Evolutionary conservation across 768 basidiomycete species (phyloP), one percentile per base, ranked within the genome.

Genomic region (Termitomyces titanicus): DNA sequence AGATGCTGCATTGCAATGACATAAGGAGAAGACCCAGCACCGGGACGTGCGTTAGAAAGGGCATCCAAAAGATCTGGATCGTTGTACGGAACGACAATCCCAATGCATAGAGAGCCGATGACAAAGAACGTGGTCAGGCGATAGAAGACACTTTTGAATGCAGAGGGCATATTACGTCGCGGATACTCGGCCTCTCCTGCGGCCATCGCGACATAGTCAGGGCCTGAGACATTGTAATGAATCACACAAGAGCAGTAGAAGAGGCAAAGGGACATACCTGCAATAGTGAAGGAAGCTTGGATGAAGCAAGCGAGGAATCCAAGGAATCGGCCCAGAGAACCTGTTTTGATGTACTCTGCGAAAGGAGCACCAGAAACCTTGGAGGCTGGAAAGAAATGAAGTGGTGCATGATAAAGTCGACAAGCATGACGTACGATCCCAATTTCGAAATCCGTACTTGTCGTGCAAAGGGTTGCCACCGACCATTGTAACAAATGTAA

Each of bases 71-170:
- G 74, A 44, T 74, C 63, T 1, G 77, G 72, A 63, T 92, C 86
- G 58, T 84, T 80, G 64, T 83, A 90, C 1, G 88, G 88, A 24
- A 94, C 85, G 43, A 93, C 79, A 73, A 92, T 84, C 43, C 91
- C 90, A 44, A 87, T 77, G 64, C 85, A 81, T 54, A 90, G 71
- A 37, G 86, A 76, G 11, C 88, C 88, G 40, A 89, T 67, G 46
- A 90, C 76, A 73, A 91, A 92, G 74, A 93, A 93, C 31, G 88
- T 66, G 2, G 88, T 71, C 55, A 96, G 80, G 54, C 93, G 86
- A 70, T 82, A 87, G 68, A 91, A 86, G 43, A 93, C 89, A n/a
- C 83, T 74, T 40, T 79, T 79, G 65, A 90, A 86, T 11, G 89
- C 89, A 60, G 73, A 79, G 39, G 86, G 82, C 61, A 94, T 81